Conservation (phyloP, 257 asterid species). For the Ilex aquifolium region DNA sequence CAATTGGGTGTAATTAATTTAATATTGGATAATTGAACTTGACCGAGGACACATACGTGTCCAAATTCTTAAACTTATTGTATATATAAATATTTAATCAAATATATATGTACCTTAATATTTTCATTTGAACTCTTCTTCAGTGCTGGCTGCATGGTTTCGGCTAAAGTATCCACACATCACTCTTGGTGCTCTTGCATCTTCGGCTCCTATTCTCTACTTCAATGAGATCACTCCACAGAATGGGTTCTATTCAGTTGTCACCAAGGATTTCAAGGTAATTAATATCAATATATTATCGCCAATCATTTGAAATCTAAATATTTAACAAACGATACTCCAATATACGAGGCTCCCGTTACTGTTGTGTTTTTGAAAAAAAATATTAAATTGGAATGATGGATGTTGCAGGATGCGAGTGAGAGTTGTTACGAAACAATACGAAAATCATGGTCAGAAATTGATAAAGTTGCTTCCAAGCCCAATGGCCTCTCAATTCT, state of each 20-base stretch:
- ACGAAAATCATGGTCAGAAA: neutral
- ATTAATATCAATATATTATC: neutral
- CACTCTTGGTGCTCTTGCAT: neutral
- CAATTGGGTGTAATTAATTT: too few species aligned
- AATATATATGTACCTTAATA: neutral
- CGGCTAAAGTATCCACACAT: conserved; percentile 1
- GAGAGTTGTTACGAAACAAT: neutral
- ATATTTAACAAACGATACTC: neutral
- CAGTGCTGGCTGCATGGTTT: conserved; percentile 1
- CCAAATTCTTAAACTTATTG: too few species aligned
- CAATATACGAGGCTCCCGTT: too few species aligned
- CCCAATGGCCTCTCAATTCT: neutral
- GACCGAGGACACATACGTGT: too few species aligned
- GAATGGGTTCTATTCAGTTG: neutral
- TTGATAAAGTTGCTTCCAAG: neutral
- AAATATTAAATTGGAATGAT: neutral
- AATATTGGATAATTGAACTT: too few species aligned
- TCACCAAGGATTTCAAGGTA: conserved; percentile 1
- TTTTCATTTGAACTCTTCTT: neutral
- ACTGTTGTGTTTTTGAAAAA: neutral
- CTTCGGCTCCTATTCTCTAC: neutral
- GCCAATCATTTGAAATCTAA: neutral
- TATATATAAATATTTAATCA: neutral
- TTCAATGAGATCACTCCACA: neutral
- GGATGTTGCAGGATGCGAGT: neutral